Percentiles rank a stretch among this genome's conserved stretches.
These are phyloP conservation scores for Saccharomycopsis malanga DNA, from an alignment of 805 yeast species.

Conservation along the genomic window DNA sequence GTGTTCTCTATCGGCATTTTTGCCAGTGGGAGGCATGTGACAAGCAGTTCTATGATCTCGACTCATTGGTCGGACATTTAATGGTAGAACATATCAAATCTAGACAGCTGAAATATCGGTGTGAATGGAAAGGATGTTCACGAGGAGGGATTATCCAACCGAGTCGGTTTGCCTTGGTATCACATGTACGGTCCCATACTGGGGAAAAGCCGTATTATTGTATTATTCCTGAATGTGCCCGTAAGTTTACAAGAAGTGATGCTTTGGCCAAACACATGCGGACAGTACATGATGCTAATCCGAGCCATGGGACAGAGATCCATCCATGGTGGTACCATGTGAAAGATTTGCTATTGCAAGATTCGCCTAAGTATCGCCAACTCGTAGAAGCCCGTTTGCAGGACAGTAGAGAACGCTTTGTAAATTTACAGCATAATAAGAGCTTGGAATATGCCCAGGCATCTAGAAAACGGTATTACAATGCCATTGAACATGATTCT, in stretches of 20 bases:
- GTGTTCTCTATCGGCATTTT: background rate
- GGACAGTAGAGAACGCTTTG: background rate
- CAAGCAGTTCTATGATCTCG: conserved; percentile 27
- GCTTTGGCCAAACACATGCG: conserved; percentile 60
- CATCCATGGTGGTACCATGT: conserved; percentile 10
- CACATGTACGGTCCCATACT: conserved; percentile 61
- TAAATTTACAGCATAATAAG: background rate
- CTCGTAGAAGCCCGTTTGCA: background rate
- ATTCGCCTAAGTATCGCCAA: background rate
- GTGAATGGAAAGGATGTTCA: conserved; percentile 58
- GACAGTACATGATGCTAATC: conserved; percentile 42
- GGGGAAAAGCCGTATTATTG: conserved; percentile 63
- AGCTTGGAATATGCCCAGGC: conserved; percentile 3
- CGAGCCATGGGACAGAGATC: background rate
- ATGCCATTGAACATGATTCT: background rate
- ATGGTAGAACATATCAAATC: conserved; percentile 33
- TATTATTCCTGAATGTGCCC: conserved; percentile 57
- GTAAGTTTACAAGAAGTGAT: conserved; percentile 51
- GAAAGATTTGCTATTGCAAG: background rate
- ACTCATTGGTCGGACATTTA: conserved; percentile 36
- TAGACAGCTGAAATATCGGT: conserved; percentile 36
- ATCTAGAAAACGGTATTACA: conserved; percentile 6
- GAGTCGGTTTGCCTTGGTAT: conserved; percentile 48
- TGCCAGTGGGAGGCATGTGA: conserved; percentile 18
- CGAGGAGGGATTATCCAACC: conserved; percentile 45